Evolutionary conservation across 202 grass and related monocot genomes (phyloP).

Genomic region (Alloteropsis angusta): DNA sequence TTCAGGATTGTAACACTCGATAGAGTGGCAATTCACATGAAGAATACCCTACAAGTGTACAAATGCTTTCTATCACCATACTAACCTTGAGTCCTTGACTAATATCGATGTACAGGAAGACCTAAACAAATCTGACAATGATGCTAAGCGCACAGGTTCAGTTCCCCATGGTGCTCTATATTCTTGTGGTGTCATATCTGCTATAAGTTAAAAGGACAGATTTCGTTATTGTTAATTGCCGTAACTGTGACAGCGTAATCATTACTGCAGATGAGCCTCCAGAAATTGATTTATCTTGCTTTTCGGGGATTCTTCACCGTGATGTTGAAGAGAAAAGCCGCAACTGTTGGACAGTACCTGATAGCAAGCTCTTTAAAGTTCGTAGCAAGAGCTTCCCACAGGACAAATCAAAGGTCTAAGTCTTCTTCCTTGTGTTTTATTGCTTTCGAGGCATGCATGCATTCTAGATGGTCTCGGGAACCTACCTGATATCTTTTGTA

Average conservation of each 20-base stretch:
- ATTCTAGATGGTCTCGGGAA: neutral
- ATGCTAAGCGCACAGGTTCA: conserved; percentile 58
- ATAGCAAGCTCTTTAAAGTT: conserved; percentile 87
- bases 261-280: conserved; percentile 39
- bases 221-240: conserved; percentile 14
- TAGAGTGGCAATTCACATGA: neutral
- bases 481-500: neutral
- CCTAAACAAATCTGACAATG: conserved; percentile 29
- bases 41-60: neutral
- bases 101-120: conserved; percentile 45
- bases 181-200: neutral
- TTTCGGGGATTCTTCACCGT: conserved; percentile 53
- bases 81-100: neutral
- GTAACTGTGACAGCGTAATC: neutral
- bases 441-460: neutral
- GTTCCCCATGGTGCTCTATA: neutral
- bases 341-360: conserved; percentile 81
- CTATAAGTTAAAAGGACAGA: neutral
- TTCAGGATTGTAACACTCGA: neutral
- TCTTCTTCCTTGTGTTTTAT: conserved; percentile 1
- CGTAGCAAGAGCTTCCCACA: conserved; percentile 72
- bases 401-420: conserved; percentile 91
- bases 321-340: conserved; percentile 63
- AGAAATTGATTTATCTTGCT: conserved; percentile 64
- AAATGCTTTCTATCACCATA: neutral